Evolutionary conservation across 2,329 filamentous ascomycete species (phyloP), one percentile per base, ranked within the genome.

Genomic region (Periconia sp.): DNA sequence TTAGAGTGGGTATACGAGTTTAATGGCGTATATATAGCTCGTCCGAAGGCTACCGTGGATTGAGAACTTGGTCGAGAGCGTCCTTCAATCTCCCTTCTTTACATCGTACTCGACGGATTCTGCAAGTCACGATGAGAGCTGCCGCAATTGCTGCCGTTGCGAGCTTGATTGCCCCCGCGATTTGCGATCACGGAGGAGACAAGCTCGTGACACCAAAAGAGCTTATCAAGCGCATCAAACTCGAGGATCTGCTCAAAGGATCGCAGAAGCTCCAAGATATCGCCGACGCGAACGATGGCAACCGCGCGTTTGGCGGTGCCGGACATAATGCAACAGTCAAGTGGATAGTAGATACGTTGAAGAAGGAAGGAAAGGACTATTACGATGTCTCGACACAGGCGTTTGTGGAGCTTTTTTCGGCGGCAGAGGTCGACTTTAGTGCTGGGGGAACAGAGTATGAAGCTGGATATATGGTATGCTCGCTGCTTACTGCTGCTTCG

Each of bases 271-370:
- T 74, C 13, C 61, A 73, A 36, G 55, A 63, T 41, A 61, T 71
- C 23, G 72, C 71, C n/a, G 68, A 72, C 41, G 56, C 57, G 21
- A 67, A 66, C 16, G 65, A 56, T 17, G 65, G 65, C 23, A 68
- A 67, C 52, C 65, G 66, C 16, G 66, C 65, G 19, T 69, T 69
- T 32, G 66, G 66, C 40, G 54, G 64, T 37, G 56, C 43, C 12
- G 66, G 66, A 24, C 65, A 69, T 52, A 69, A 67, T 44, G 57
- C 56, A 22, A 67, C 63, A 1, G 59, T 62, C 5, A 61, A 66
- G 25, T 69, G 57, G 50, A 52, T 69, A 10, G 63, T 63, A 42
- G 52, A 67, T 33, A 61, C 58, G 6, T 31, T 69, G 31, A 50
- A 58, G 38, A 49, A 56, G 41, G 57, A 50, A 17, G 64, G 59